Base-by-base conservation (phyloP, 1,284 basidiomycete genomes). In the Sphagnurus paluster region DNA sequence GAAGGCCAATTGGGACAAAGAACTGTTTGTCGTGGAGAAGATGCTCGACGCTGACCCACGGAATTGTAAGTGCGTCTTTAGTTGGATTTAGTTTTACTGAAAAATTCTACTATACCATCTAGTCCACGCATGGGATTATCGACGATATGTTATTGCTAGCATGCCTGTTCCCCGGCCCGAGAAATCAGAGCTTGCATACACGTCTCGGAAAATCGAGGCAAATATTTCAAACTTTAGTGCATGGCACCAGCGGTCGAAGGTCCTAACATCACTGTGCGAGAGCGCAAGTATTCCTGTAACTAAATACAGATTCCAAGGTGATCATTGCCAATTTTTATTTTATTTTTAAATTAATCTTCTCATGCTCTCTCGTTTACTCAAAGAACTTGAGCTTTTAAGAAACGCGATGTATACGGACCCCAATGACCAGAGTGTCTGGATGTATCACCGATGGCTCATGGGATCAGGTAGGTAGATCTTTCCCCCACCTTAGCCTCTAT, bases 201-300 rank as follows among this genome's bases (percentile, higher is more conserved):
- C 96, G 2, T 84, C 82, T 38, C 77, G 78, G 50, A 98, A 98
- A 72, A 99, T 99, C 56, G 88, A 93, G 64, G 72, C 86, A 42
- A 98, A 93, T 64, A 97, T 99, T 62, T 95, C 91, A 38, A 99
- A 99, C 65, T 99, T 98, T 64, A 96, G 92, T 48, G 97, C 97
- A 13, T 99, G 97, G 97, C 97, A 99, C 66, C 93, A 96, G 56
- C 82, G 97, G 20, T 90, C 93, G 2, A 95, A 96, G 65, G 75
- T 95, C 1, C 72, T 93, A 13, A 67, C 75, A 0, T 75, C 74
- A 3, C 60, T 92, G 5, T 95, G 91, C 91, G 72, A 73, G 3
- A 65, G 68, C 25, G 76, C 77, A 1, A 69, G 75, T 39, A 63
- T 80, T 13, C 75, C 82, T 49, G 70, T 74, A 28, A 54, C 58